Evolutionary conservation across 108 stramenopile species (phyloP), one percentile per base, ranked within the genome.

Genomic region (Nitzschia sp.): DNA sequence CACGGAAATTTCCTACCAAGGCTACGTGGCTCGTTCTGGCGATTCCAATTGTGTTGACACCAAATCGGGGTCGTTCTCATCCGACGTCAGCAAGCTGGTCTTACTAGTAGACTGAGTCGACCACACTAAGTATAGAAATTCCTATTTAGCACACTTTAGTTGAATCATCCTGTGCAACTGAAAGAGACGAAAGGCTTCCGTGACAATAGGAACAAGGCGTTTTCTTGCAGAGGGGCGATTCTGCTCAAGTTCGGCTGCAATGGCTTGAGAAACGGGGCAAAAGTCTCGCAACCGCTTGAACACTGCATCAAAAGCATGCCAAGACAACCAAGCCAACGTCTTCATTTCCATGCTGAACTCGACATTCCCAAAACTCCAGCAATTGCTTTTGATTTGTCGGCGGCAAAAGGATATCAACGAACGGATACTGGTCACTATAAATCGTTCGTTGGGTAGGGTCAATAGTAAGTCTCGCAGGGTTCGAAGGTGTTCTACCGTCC

Each of bases 401-500:
- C 11, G 2, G 19, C 65, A 50, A 48, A 41, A 79, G 20, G 14
- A n/a, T 9, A 50, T 24, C 38, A 70, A 40, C 22, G 51, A 69
- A 40, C 57, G 24, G 26, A 79, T 79, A 53, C 43, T 61, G 11
- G 44, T 2, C 17, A 73, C 53, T 7, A 73, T 1, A 34, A 52
- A 65, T 15, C 22, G 19, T 19, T 25, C 22, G 42, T 66, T 70
- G 54, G 53, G 46, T 2, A 12, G 41, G 7, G 14, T 20, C 8
- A n/a, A 19, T 15, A 39, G 53, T 12, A 57, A 22, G 0, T 24
- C 44, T 15, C 38, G 15, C 12, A n/a, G 53, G n/a, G 55, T 53
- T 40, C 73, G 41, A 61, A 90, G 22, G 58, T 88, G 86, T 53
- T 76, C 70, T n/a, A 65, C 66, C 20, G 79, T 81, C 70, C 90